These are phyloP conservation scores for Lipomyces chichibuensis DNA, from an alignment of 805 yeast genomes.

Conservation along the genomic window DNA sequence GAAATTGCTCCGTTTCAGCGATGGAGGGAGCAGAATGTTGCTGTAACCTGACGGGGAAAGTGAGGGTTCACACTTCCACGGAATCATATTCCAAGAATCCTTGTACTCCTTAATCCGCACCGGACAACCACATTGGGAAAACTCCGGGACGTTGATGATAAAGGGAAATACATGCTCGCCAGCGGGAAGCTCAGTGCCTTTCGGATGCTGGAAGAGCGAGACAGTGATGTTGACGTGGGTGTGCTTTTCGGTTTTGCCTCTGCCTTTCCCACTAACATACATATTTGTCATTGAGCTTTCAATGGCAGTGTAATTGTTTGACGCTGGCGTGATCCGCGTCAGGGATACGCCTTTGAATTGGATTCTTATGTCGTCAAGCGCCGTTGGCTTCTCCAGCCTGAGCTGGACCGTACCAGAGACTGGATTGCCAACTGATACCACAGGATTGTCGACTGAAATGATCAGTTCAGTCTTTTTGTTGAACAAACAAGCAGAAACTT, in stretches of 20 bases:
- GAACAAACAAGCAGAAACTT: background rate
- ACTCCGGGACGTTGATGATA: background rate
- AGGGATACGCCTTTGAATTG: conserved; percentile 22
- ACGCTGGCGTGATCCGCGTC: background rate
- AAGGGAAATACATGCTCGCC: background rate
- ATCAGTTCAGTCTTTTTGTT: background rate
- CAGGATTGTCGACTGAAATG: conserved; percentile 9
- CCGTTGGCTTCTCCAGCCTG: conserved; percentile 8
- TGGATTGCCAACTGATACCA: conserved; percentile 14
- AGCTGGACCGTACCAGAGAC: conserved; percentile 12
- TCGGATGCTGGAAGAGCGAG: background rate
- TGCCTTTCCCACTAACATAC: background rate
- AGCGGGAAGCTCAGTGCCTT: background rate
- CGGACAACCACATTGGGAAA: background rate
- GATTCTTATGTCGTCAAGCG: conserved; percentile 10
- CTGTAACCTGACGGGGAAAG: background rate
- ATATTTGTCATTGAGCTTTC: too few species aligned
- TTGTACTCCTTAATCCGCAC: background rate
- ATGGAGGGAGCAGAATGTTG: background rate
- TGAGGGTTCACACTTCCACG: background rate
- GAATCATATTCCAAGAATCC: too few species aligned
- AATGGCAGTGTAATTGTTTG: background rate
- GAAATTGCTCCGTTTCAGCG: background rate
- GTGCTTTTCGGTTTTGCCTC: background rate
- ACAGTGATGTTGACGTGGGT: background rate